Conservation (phyloP, 2,329 filamentous ascomycete genomes). For the Diaporthe batatas region DNA sequence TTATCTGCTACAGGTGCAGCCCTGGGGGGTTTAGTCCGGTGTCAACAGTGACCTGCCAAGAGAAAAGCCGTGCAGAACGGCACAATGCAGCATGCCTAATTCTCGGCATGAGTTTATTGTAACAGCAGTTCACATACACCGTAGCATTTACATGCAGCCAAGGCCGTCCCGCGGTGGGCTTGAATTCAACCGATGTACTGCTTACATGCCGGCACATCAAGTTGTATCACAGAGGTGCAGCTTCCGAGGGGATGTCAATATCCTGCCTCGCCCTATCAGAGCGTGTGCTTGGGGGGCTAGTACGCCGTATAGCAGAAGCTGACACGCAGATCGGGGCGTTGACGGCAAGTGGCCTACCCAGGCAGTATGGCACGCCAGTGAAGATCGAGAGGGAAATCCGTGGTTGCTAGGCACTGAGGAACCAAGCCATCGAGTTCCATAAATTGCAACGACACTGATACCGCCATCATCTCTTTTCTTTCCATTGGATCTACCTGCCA, state of each 20-base stretch:
- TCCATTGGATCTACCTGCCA: not conserved
- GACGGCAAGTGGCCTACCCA: not conserved
- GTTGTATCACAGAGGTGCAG: slow-evolving; percentile 17
- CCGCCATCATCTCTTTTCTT: not conserved
- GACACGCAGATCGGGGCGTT: not conserved
- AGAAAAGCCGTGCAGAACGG: not conserved
- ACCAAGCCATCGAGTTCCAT: not conserved
- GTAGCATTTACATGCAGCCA: slow-evolving; percentile 7
- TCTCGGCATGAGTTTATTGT: not conserved
- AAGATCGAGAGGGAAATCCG: not conserved
- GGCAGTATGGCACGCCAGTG: not conserved
- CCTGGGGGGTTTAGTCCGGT: not conserved
- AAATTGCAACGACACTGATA: not conserved
- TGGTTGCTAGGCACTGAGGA: not conserved
- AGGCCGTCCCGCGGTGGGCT: not conserved
- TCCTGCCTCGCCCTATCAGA: not conserved
- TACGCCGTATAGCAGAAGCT: not conserved
- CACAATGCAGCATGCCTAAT: not conserved
- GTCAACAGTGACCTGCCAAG: not conserved
- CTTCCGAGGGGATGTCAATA: not conserved
- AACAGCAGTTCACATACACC: not conserved
- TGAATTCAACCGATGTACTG: not conserved
- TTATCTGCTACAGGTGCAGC: not conserved
- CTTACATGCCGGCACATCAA: not conserved
- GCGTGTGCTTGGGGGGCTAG: not conserved